Evolutionary conservation across 2,329 filamentous ascomycete species (phyloP), one percentile per base, ranked within the genome.

Genomic region (Lachnellula cervina): DNA sequence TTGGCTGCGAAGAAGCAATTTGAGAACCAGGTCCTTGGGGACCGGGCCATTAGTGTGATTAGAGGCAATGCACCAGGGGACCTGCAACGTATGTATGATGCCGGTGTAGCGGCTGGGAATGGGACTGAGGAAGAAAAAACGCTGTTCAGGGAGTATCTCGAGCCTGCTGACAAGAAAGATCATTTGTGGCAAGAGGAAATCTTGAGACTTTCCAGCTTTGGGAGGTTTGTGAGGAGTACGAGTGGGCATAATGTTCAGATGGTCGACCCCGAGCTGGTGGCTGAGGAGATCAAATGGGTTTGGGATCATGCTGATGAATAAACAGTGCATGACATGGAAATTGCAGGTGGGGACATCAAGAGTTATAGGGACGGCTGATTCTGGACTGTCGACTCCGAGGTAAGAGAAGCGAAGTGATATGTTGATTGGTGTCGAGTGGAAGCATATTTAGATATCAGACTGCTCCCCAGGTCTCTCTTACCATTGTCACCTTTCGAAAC

Each of bases 271-370:
- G 54, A 55, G 14, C 16, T 58, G 6, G 55, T 63, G n/a, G 52
- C 49, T 2, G 43, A 53, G 19, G 59, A 57, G 34, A 42, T 62
- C n/a, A 52, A 32, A 44, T 62, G 61, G 61, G 77, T 74, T 70
- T 83, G 84, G 74, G 81, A 84, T 40, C 37, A n/a, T 40, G 13
- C 16, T 40, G 9, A 40, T 28, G 25, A 7, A 28, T 28, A 7
- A 28, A 28, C 1, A 28, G 25, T 28, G 25, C 25, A 28, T 28
- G 7, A 28, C 7, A 28, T 28, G 25, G 4, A 28, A 28, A 28
- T 6, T 28, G 25, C 25, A 28, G 25, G 25, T 28, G 25, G 21
- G 21, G 21, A 21, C 21, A 21, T 21, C 21, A 21, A 21, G 4
- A 21, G 21, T 21, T 21, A 4, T 21, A 21, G 21, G 4, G 4